Percentiles rank a stretch among this genome's conserved stretches.
These are phyloP conservation scores for Phytophthora multivora DNA, from an alignment of 352 stramenopile genomes.

Conservation along the genomic window DNA sequence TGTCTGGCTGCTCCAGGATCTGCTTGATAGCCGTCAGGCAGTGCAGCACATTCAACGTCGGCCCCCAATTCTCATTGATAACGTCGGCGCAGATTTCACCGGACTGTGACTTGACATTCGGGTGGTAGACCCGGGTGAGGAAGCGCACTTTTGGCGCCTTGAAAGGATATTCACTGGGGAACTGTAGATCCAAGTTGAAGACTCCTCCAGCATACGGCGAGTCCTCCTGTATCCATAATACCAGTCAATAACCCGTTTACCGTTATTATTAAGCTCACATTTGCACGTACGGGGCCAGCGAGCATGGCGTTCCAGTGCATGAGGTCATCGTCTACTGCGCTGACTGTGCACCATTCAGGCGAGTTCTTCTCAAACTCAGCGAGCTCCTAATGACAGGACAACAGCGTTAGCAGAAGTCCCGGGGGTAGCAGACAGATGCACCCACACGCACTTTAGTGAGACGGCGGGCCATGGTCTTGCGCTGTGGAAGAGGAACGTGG, in stretches of 20 bases:
- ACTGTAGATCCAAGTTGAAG: conserved; percentile 96
- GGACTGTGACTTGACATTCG: conserved; percentile 95
- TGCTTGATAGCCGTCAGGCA: conserved; percentile 93
- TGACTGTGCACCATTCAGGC: conserved; percentile 88
- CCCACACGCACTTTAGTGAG: conserved; percentile 68
- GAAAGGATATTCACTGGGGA: conserved; percentile 97
- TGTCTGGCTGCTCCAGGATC: conserved; percentile 94
- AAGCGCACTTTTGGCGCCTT: conserved; percentile 94
- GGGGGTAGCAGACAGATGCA: too few relatives aligned
- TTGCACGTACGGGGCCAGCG: conserved; percentile 74
- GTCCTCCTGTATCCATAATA: conserved; percentile 60
- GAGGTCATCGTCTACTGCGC: conserved; percentile 86
- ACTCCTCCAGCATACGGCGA: conserved; percentile 88
- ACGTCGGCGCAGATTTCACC: conserved; percentile 97
- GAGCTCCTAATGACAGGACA: conserved; percentile 63
- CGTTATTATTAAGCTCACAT: too few relatives aligned
- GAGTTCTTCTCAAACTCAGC: conserved; percentile 90
- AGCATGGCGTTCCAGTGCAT: conserved; percentile 93
- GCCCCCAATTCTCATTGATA: conserved; percentile 95
- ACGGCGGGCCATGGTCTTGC: conserved; percentile 68
- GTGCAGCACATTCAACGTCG: conserved; percentile 94
- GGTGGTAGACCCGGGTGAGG: conserved; percentile 96
- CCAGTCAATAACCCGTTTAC: not conserved
- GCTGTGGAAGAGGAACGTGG: not conserved
- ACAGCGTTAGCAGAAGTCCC: not conserved